Evolutionary conservation across 768 basidiomycete species (phyloP).

Genomic region (Boletus reticulatus): DNA sequence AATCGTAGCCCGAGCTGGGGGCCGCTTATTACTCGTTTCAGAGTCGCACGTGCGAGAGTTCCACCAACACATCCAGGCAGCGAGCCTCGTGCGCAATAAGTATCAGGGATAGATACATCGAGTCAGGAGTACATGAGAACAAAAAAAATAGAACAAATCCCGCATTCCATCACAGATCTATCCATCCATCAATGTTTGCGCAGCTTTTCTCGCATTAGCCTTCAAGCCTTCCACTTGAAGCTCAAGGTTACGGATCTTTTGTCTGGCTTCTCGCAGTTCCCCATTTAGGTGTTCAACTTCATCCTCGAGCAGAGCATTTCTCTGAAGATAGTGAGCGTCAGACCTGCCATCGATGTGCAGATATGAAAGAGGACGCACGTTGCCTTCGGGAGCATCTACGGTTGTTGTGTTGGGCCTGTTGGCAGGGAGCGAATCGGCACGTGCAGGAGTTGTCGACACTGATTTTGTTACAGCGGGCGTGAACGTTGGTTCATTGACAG

Average conservation of each 20-base stretch:
- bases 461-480: slow-evolving; percentile 34
- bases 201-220: slow-evolving; percentile 75
- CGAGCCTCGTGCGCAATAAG: slow-evolving; percentile 5
- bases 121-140: neutral
- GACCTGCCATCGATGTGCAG: neutral
- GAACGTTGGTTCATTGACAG: slow-evolving; percentile 32
- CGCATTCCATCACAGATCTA: slow-evolving; percentile 5
- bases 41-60: slow-evolving; percentile 15
- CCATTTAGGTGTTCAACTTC: slow-evolving; percentile 63
- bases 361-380: slow-evolving; percentile 28
- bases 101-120: neutral
- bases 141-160: neutral
- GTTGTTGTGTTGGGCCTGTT: neutral
- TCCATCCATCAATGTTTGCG: slow-evolving; percentile 51
- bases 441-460: slow-evolving; percentile 17
- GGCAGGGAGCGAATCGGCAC: slow-evolving; percentile 11
- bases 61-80: neutral
- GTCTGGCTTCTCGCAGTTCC: slow-evolving; percentile 76
- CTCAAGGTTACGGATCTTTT: slow-evolving; percentile 81
- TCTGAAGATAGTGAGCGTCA: slow-evolving; percentile 5
- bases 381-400: slow-evolving; percentile 12
- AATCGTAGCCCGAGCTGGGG: no score
- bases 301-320: slow-evolving; percentile 33
- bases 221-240: slow-evolving; percentile 74
- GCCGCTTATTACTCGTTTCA: neutral